Conservation (phyloP, 2,329 filamentous ascomycete species). For the Talaromyces pinophilus region DNA sequence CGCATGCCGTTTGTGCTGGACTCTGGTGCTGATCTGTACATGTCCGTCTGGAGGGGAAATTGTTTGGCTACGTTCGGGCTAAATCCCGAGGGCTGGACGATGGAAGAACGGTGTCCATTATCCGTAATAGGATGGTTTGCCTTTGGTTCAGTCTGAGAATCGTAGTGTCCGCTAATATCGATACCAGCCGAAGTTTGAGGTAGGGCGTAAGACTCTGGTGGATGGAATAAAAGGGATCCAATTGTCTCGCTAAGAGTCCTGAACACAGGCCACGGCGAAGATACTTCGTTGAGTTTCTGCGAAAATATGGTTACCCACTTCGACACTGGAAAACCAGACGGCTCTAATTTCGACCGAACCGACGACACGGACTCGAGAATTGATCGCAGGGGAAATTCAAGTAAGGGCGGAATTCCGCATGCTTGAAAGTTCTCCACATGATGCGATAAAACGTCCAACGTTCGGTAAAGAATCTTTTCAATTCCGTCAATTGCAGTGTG, state of each 20-base stretch:
- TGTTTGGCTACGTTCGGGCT: slow-evolving; percentile 1
- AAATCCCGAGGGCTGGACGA: background rate
- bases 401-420: slow-evolving; percentile 41
- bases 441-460: slow-evolving; percentile 38
- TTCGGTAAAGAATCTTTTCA: slow-evolving; percentile 41
- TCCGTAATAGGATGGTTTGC: background rate
- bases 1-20: background rate
- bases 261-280: slow-evolving; percentile 39
- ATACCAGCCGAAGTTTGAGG: slow-evolving; percentile 1
- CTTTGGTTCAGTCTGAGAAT: slow-evolving; percentile 2
- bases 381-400: slow-evolving; percentile 40
- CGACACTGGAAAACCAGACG: slow-evolving; percentile 37
- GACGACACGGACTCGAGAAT: slow-evolving; percentile 39
- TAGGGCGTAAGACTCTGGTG: slow-evolving; percentile 7
- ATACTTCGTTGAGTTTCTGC: slow-evolving; percentile 33
- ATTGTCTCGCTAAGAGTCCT: slow-evolving; percentile 34
- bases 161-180: background rate
- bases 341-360: slow-evolving; percentile 33
- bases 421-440: slow-evolving; percentile 42
- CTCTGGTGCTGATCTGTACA: slow-evolving; percentile 10
- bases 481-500: slow-evolving; percentile 38
- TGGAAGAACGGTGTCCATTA: background rate
- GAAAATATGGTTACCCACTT: slow-evolving; percentile 39
- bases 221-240: slow-evolving; percentile 31
- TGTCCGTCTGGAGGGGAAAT: background rate